These are phyloP conservation scores for Curvularia spicifera DNA, from an alignment of 2,329 filamentous ascomycete species.

Conservation along the genomic window DNA sequence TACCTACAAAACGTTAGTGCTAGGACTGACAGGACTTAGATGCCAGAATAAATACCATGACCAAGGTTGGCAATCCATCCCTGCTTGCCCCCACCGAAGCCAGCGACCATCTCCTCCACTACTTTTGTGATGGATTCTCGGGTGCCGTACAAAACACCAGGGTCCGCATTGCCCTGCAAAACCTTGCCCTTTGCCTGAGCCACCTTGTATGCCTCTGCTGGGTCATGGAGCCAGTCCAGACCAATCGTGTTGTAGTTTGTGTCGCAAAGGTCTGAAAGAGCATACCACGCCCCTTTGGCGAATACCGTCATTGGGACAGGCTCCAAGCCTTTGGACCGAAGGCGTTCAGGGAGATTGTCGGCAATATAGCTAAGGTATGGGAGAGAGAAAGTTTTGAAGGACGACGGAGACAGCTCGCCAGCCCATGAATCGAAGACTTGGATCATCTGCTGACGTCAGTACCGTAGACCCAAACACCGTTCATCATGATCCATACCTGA, in stretches of 20 bases:
- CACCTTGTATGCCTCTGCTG: slow-evolving; percentile 79
- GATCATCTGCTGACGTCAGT: slow-evolving; percentile 65
- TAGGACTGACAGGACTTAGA: too few relatives aligned
- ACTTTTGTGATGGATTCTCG: slow-evolving; percentile 79
- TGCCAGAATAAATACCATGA: slow-evolving; percentile 70
- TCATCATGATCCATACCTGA: slow-evolving; percentile 62
- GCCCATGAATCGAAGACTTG: slow-evolving; percentile 99
- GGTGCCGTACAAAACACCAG: slow-evolving; percentile 87
- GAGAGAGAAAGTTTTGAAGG: slow-evolving; percentile 84
- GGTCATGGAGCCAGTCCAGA: slow-evolving; percentile 92
- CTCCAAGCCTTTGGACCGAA: slow-evolving; percentile 76
- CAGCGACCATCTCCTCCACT: slow-evolving; percentile 84
- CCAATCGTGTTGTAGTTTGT: slow-evolving; percentile 93
- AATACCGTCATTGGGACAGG: slow-evolving; percentile 96
- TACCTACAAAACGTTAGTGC: slow-evolving; percentile 63
- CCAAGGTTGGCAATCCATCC: slow-evolving; percentile 98
- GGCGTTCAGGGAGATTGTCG: slow-evolving; percentile 74
- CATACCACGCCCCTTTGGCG: slow-evolving; percentile 97
- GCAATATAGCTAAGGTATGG: slow-evolving; percentile 88
- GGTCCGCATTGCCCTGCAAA: slow-evolving; percentile 94
- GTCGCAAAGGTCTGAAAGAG: slow-evolving; percentile 83
- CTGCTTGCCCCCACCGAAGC: slow-evolving; percentile 82
- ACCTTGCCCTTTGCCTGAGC: slow-evolving; percentile 74
- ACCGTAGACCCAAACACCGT: neutral
- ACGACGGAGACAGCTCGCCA: slow-evolving; percentile 82